Conservation (phyloP, 202 grass and related monocot species). For the Sporobolus alterniflorus region DNA sequence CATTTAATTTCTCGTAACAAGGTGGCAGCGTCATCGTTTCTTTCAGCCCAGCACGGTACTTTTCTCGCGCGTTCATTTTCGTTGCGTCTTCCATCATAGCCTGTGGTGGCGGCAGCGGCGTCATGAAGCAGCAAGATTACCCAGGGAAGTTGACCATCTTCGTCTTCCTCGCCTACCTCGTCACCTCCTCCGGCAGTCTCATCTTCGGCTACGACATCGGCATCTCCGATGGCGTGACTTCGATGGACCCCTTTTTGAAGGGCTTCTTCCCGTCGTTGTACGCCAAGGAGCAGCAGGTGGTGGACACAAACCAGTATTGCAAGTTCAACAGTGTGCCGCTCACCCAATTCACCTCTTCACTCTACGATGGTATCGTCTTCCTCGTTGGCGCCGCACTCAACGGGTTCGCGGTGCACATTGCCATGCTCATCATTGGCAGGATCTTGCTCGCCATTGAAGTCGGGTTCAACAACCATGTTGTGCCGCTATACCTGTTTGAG, state of each 20-base stretch:
- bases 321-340: slow-evolving; percentile 80
- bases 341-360: slow-evolving; percentile 76
- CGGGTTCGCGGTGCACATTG: slow-evolving; percentile 40
- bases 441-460: slow-evolving; percentile 57
- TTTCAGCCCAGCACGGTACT: too few species aligned
- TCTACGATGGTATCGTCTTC: slow-evolving; percentile 60
- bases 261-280: slow-evolving; percentile 70
- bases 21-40: too few species aligned
- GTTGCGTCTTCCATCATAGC: slow-evolving; percentile 30
- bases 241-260: slow-evolving; percentile 55
- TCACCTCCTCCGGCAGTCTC: slow-evolving; percentile 67
- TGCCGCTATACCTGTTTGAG: slow-evolving; percentile 62
- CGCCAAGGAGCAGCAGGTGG: slow-evolving; percentile 50
- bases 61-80: too few species aligned
- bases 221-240: slow-evolving; percentile 67
- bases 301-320: slow-evolving; percentile 81
- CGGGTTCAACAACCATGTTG: slow-evolving; percentile 54
- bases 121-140: slow-evolving; percentile 19
- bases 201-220: slow-evolving; percentile 85
- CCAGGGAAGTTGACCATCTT: slow-evolving; percentile 53
- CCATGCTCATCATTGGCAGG: slow-evolving; percentile 64
- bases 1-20: too few species aligned
- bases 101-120: neutral
- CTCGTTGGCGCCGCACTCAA: slow-evolving; percentile 53
- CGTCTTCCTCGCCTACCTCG: slow-evolving; percentile 59